These are phyloP conservation scores for Bassia scoparia DNA, from an alignment of 148 eudicot genomes.

Conservation along the genomic window DNA sequence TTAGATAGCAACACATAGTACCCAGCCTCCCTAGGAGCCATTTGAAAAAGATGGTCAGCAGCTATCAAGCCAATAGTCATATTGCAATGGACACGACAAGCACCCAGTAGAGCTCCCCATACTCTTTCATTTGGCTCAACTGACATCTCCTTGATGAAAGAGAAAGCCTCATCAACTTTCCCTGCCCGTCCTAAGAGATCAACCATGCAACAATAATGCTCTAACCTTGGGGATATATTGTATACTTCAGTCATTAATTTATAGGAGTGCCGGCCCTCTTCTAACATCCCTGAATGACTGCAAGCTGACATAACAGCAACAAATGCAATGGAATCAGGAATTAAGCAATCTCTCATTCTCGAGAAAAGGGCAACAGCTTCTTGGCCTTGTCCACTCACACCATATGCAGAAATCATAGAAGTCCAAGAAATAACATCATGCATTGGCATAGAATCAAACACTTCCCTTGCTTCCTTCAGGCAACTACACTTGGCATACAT, in stretches of 20 bases:
- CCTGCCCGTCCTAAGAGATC: conserved; percentile 70
- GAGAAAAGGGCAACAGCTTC: conserved; percentile 51
- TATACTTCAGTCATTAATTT: conserved; percentile 54
- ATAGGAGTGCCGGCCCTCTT: conserved; percentile 50
- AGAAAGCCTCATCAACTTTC: conserved; percentile 48
- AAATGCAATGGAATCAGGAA: conserved; percentile 70
- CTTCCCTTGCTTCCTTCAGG: conserved; percentile 56
- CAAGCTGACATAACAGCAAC: conserved; percentile 76
- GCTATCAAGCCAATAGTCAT: conserved; percentile 50
- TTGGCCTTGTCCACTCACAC: conserved; percentile 58
- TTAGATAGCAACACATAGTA: conserved; percentile 64
- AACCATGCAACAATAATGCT: conserved; percentile 70
- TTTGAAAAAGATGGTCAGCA: conserved; percentile 51
- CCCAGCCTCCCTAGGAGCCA: conserved; percentile 59
- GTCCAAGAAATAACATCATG: conserved; percentile 87
- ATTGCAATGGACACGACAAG: conserved; percentile 51
- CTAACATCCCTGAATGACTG: conserved; percentile 73
- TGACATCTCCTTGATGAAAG: conserved; percentile 51
- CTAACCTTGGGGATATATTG: conserved; percentile 52
- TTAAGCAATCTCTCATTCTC: conserved; percentile 46
- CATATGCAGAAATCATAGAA: conserved; percentile 73
- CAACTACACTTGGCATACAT: conserved; percentile 91
- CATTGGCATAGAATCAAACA: conserved; percentile 53
- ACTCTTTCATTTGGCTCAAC: conserved; percentile 58
- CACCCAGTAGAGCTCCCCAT: conserved; percentile 66